Conservation (phyloP, 108 stramenopile genomes). For the Bacterosira constricta region DNA sequence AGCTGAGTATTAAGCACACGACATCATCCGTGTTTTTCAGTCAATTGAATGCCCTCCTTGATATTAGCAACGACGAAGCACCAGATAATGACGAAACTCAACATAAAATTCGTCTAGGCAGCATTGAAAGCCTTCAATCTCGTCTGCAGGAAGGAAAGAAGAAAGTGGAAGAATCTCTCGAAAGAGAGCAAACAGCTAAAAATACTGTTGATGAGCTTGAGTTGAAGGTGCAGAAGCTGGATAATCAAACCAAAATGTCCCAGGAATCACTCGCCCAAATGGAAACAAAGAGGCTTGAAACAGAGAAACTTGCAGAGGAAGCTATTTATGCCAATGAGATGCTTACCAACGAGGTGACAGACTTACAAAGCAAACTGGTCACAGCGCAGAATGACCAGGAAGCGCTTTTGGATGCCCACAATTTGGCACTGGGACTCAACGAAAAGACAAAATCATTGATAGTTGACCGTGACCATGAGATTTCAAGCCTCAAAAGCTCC, state of each 20-base stretch:
- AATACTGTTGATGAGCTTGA: neutral
- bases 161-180: conserved; percentile 14
- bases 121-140: conserved; percentile 24
- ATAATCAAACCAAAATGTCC: conserved; percentile 5
- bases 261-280: conserved; percentile 1
- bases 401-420: neutral
- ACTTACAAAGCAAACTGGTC: conserved; percentile 1
- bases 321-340: conserved; percentile 6
- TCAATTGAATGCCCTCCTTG: conserved; percentile 9
- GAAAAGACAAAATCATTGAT: neutral
- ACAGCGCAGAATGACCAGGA: conserved; percentile 6
- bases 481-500: conserved; percentile 17
- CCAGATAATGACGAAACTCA: neutral
- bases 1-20: neutral
- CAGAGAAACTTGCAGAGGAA: conserved; percentile 23
- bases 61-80: neutral
- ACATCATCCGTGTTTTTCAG: neutral
- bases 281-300: conserved; percentile 4
- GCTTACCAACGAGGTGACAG: conserved; percentile 10
- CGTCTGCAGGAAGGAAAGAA: neutral
- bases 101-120: conserved; percentile 11
- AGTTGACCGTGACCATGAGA: conserved; percentile 12
- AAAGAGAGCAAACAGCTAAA: neutral
- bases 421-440: neutral
- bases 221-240: neutral